Evolutionary conservation across 1,139 yeast species (phyloP), one percentile per base, ranked within the genome.

Genomic region (Hansenula lynferdii): DNA sequence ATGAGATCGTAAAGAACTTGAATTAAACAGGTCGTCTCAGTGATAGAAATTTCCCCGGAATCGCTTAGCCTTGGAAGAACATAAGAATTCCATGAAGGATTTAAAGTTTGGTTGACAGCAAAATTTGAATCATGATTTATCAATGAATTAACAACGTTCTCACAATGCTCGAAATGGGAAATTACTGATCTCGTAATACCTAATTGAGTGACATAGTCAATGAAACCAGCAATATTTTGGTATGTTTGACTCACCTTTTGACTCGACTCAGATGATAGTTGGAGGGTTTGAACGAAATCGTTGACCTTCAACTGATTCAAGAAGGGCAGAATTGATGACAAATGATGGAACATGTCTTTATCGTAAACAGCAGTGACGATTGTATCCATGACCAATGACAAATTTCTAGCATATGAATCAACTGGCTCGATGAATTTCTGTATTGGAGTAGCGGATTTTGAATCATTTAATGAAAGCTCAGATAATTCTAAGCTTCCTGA

Each of bases 271-370:
- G 21, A 17, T 3, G 12, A 3, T 2, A 7, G 6, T 3, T 5
- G 6, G 4, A 23, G 2, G 3, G 42, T 31, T 8, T 31, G 14
- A 1, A 28, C 28, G 56, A 68, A 57, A 2, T 37, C 37, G 1
- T 39, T 24, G 7, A 58, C 34, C 6, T 42, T 32, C 1, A 40
- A 30, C 5, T 55, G 48, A 19, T 52, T 44, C 8, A 53, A 41
- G 38, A 69, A 60, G 14, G 69, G 62, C 15, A 67, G 33, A 10
- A 61, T 45, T 6, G 70, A 60, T 15, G 61, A 49, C 6, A 64
- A 44, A 1, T 62, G 55, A 31, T 57, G 51, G 8, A 60, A 42
- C 7, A 58, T 32, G 19, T 50, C 45, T 1, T 25, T 35, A 20
- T 5, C n/a, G n/a, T n/a, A 8, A 21, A 11, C 28, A 22, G 14